Evolutionary conservation across 768 basidiomycete genomes (phyloP), one percentile per base, ranked within the genome.

Genomic region (Suillus subluteus): DNA sequence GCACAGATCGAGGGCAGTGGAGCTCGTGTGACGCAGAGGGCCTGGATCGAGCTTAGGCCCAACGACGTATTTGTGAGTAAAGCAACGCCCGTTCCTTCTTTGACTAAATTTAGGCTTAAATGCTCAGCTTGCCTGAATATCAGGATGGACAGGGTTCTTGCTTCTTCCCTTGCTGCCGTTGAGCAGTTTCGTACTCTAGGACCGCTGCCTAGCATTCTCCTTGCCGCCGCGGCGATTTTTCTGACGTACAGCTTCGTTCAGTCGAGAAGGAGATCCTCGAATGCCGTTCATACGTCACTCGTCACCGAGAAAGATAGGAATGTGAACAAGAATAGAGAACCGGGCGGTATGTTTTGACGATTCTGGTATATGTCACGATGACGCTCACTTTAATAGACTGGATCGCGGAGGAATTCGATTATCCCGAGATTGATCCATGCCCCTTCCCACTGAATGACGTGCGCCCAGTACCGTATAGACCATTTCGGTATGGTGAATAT

Each of bases 401-500:
- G 88, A 78, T 70, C 2, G 84, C 86, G 6, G 80, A 82, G 15
- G 50, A 70, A 38, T 90, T 89, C 70, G 69, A 73, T 15, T 90
- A 86, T 70, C 88, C 89, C 1, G 62, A 74, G 11, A 78, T 90
- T 40, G 77, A 80, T 11, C 78, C 86, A 4, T 80, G 79, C 67
- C 64, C 72, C 7, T 65, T 66, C 16, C 75, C 80, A 41, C 76
- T 87, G 65, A 74, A 73, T 26, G 79, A 85, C 30, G 77, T 85
- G 37, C 81, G 83, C 68, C 87, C 87, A 11, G 82, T 89, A 7
- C 86, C 88, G 18, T 91, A 91, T 70, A 79, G 88, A 21, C 88
- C 90, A 15, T 91, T 89, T 73, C 82, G 83, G 61, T 84, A 83
- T 80, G 88, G 88, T 12, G 77, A 82, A 65, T 89, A 88, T 72